phyloP scores from a whole-genome alignment of 2,329 filamentous ascomycete species.

The Hirsutella thompsonii region DNA sequence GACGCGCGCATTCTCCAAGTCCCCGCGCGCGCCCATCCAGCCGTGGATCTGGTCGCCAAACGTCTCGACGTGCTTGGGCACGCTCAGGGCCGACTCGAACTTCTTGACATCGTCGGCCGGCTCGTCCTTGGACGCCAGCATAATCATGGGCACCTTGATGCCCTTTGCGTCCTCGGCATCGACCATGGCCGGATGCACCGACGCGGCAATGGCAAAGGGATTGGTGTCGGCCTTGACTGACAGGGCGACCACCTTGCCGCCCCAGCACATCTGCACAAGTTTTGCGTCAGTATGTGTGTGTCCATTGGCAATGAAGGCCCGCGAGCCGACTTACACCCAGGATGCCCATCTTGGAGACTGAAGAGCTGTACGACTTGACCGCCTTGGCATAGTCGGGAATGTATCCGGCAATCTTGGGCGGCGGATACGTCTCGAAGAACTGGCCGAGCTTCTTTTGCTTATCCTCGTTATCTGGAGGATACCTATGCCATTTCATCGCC shows the following conservation, averaged over 20 bases:
- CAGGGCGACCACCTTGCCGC: constrained; percentile 51
- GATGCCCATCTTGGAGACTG: constrained; percentile 45
- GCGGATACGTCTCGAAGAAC: constrained; percentile 43
- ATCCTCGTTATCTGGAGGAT: constrained; percentile 51
- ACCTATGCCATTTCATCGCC: constrained; percentile 21
- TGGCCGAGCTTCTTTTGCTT: constrained; percentile 44
- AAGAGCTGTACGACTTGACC: constrained; percentile 35
- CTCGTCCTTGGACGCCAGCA: constrained; percentile 58
- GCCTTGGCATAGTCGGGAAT: constrained; percentile 43
- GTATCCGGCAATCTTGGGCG: constrained; percentile 31
- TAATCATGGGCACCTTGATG: constrained; percentile 46
- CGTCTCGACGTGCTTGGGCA: constrained; percentile 49
- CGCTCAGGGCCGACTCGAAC: constrained; percentile 39
- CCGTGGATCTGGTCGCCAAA: constrained; percentile 57
- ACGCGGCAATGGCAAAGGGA: constrained; percentile 40
- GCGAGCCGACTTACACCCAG: constrained; percentile 36
- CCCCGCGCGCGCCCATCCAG: constrained; percentile 57
- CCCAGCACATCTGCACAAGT: constrained; percentile 49
- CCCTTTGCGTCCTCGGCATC: constrained; percentile 46
- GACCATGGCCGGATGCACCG: constrained; percentile 50
- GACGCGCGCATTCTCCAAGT: constrained; percentile 42
- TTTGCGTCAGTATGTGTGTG: not conserved
- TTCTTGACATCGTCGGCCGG: constrained; percentile 38
- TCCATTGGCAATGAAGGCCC: not conserved
- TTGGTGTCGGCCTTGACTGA: constrained; percentile 34